Base-by-base conservation (phyloP, 768 basidiomycete genomes). In the Leccinum imitatum region DNA sequence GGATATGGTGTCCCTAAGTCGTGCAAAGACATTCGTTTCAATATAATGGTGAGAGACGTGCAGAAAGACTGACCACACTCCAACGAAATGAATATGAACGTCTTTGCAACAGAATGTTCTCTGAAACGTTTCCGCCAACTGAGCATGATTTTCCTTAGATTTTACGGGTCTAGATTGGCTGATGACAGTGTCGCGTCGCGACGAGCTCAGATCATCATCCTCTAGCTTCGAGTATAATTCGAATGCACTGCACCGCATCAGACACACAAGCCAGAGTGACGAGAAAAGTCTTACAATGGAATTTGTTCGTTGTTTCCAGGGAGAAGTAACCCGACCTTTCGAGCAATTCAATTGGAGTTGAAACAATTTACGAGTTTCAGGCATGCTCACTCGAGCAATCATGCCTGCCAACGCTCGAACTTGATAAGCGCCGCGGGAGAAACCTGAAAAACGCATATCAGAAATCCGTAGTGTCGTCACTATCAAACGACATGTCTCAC, bases 361-460 rank as follows among this genome's bases (percentile, higher is more conserved):
- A 1, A 27, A 27, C 25, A 27, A 27, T 27, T 25, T 27, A 25
- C 25, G 25, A 25, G 25, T 25, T 1, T 30, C 30, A 30, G 30
- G 30, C 9, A 48, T 17, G 5, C 71, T 55, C 53, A 77, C 80
- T 55, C 59, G 70, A n/a, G 75, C 58, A 19, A 80, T 78, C 79
- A 81, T 81, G 23, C 69, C 80, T 3, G 80, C 77, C 46, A 81
- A 53, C 1, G 69, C 75, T 30, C 80, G 74, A 3, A 75, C 77
- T 64, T 80, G 80, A 61, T 79, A 82, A n/a, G 79, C 80, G 8
- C 79, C 80, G 19, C 80, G 77, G 2, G 80, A 80, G 62, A 78
- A 82, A 3, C 79, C 79, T 81, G 39, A 9, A 35, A n/a, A 41
- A 30, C 6, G 17, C 4, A 48, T 10, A 33, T 70, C 23, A 65